Conservation (phyloP, 148 eudicot species). For the Suaeda aralocaspica region DNA sequence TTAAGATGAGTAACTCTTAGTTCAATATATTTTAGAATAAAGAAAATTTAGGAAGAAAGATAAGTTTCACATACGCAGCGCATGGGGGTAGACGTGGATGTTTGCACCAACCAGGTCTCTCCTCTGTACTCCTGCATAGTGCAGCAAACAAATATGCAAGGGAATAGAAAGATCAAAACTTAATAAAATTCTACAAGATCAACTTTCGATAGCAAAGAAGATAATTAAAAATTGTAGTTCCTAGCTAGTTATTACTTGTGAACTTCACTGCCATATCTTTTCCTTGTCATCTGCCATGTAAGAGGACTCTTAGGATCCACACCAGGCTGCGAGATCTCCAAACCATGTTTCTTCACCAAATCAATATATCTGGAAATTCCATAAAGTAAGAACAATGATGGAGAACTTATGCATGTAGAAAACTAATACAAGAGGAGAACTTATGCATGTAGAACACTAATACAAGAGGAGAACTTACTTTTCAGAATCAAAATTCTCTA, state of each 20-base stretch:
- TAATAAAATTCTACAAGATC: too few relatives aligned
- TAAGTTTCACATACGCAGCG: constrained; percentile 54
- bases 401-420: not conserved
- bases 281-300: constrained; percentile 75
- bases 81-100: constrained; percentile 77
- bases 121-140: constrained; percentile 35
- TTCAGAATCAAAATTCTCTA: constrained; percentile 78
- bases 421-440: too few relatives aligned
- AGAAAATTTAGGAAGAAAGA: not conserved
- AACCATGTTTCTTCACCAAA: constrained; percentile 73
- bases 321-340: constrained; percentile 98
- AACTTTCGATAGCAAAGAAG: not conserved
- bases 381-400: constrained; percentile 13
- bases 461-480: constrained; percentile 47
- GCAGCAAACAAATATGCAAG: not conserved
- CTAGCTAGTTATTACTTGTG: constrained; percentile 61
- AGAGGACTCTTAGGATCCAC: constrained; percentile 42
- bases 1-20: not conserved
- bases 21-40: not conserved
- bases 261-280: constrained; percentile 53
- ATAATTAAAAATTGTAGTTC: not conserved
- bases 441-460: not conserved
- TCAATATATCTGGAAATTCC: constrained; percentile 54
- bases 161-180: not conserved
- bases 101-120: constrained; percentile 68